Evolutionary conservation across 2,329 filamentous ascomycete species (phyloP), one percentile per base, ranked within the genome.

Genomic region (Macrophomina pseudophaseolina): DNA sequence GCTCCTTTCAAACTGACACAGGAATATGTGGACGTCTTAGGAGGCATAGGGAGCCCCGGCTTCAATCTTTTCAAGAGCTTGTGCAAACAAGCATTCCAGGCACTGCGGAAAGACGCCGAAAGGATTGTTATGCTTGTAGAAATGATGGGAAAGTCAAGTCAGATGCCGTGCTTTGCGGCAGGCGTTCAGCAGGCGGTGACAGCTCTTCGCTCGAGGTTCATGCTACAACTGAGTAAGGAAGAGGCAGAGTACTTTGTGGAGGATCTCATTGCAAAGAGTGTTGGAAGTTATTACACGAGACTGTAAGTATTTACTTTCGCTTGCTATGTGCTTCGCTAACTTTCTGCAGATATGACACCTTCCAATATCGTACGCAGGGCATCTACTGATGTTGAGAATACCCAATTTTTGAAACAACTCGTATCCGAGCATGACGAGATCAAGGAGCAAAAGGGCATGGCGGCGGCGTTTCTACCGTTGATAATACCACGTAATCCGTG

Each of bases 1-100:
- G 92, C 92, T 4, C 92, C 92, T 0, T 95, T 95, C 80, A 95
- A 95, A 81, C 83, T 95, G 32, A 94, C 92, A 1, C 88, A 93
- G 70, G 92, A 95, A 74, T 95, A 95, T 74, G 89, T 95, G 46
- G 92, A 95, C 71, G 90, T 95, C 7, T 81, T 95, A 35, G 92
- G 92, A 18, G 92, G 92, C 1, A 77, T 91, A 5, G 87, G 87
- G 4, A 90, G 90, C 1, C 83, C 86, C 3, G 88, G 90, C 58
- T 95, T 88, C 74, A 86, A 90, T 48, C 87, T 90, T 68, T 95
- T 92, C 79, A 94, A 93, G 79, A 86, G 83, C 68, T 79, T 93
- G 48, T 94, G 91, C 84, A 94, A 94, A 76, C 88, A 91, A 75
- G 91, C 92, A 44, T 95, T 95, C 75, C 91, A 94, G 82, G 91